Base-by-base conservation (phyloP, 1,284 basidiomycete species). In the Pseudozyma sp. region DNA sequence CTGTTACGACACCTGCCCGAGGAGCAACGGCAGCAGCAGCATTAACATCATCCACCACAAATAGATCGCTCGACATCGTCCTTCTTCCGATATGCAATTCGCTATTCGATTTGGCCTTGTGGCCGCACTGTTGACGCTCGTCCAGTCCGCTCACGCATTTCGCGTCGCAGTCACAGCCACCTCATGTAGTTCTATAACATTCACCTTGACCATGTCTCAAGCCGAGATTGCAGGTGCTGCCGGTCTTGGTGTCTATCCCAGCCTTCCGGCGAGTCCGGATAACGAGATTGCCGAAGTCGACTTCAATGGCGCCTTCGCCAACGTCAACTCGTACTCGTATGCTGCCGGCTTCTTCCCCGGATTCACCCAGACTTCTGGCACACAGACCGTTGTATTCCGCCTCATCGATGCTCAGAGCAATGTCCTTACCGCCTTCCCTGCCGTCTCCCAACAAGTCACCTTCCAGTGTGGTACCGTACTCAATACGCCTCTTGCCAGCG, bases 391-490 rank as follows among this genome's bases (percentile, higher is more conserved):
- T 38, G 52, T 53, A 21, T 76, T 76, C 55, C 59, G 43, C 16
- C 59, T 71, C 18, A 57, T 76, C 36, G 73, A 71, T 39, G 31
- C 25, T 1, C 44, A 51, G 38, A 65, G 64, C n/a, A 40, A 47
- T 0, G 12, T 50, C 45, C 40, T 75, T 45, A 11, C 68, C 36
- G 45, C 60, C 21, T 70, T 47, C 19, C 2, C 47, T 12, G 13
- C 64, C 19, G 45, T 76, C 55, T 63, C 62, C 1, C 58, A 66
- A 36, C 40, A 56, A 1, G 9, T 76, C 61, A 61, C 53, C 44
- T 76, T 76, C 65, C 54, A 66, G 42, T 76, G 73, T 36, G 68
- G 68, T 42, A 59, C 68, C 34, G 59, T 56, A 31, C 19, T 76
- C 49, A 61, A 57, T 39, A 63, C 63, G 19, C 56, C 59, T 34